Conservation (phyloP, 1,139 yeast species). For the Blastobotrys buckinghamii region DNA sequence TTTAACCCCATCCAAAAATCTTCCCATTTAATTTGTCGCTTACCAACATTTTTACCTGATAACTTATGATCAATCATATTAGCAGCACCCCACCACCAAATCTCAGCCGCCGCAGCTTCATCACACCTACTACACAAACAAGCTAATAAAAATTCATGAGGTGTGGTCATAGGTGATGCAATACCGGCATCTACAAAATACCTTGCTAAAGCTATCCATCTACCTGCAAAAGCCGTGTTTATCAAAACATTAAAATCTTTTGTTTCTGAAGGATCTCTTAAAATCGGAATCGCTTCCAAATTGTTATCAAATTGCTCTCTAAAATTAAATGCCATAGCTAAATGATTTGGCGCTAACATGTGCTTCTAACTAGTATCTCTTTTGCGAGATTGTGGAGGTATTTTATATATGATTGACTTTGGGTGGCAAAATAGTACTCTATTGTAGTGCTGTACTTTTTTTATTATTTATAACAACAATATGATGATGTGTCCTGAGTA, state of each 20-base stretch:
- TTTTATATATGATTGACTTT: not conserved
- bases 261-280: not conserved
- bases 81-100: conserved; percentile 3
- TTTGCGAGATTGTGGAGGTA: too few relatives aligned
- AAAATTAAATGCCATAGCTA: not conserved
- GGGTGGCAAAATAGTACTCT: too few relatives aligned
- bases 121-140: not conserved
- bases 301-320: not conserved
- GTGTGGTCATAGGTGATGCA: not conserved
- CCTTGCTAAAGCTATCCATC: conserved; percentile 1
- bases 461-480: too few relatives aligned
- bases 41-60: not conserved
- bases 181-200: not conserved
- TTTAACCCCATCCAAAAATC: not conserved
- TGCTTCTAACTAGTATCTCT: too few relatives aligned
- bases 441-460: too few relatives aligned
- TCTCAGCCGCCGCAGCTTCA: not conserved
- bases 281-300: not conserved
- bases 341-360: not conserved
- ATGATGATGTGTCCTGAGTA: too few relatives aligned
- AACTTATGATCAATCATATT: not conserved
- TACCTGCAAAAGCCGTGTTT: not conserved
- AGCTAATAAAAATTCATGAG: not conserved
- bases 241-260: not conserved
- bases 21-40: not conserved